Evolutionary conservation across 2,329 filamentous ascomycete species (phyloP), one percentile per base, ranked within the genome.

Genomic region (Plectosphaerella cucumerina): DNA sequence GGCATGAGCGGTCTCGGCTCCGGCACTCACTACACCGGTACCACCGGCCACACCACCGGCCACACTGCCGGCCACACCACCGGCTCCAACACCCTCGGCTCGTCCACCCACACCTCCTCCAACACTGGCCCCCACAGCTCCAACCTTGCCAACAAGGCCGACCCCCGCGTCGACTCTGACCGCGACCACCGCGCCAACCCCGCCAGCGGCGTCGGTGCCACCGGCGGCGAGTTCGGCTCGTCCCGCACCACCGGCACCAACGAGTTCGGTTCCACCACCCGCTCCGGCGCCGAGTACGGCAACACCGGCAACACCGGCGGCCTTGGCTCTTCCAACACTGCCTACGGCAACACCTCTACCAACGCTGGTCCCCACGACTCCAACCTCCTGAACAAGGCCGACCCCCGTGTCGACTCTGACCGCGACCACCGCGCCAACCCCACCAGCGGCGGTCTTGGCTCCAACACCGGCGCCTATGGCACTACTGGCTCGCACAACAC

Each of bases 321-420:
- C 6, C 26, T 31, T 8, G 26, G 26, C 26, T 18, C 45, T 11
- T 45, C 39, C 39, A 49, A 46, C 26, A 49, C 52, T 4, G 50
- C 49, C 18, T 49, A 42, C 37, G 57, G 55, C n/a, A 47, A 48
- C 41, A 51, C 51, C 17, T 37, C 48, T 18, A 51, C 53, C 35
- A 53, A 51, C 18, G 33, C 43, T 31, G 77, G 78, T 0, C 77
- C 78, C 42, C 76, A 82, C 62, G 59, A 58, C 51, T 73, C 70
- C 2, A 69, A 76, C 52, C 10, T 72, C 15, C 57, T 67, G 20
- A 83, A 83, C 70, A 78, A 78, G 59, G 42, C 63, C 3, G 80
- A 83, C 56, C 78, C 78, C 18, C 67, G 76, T n/a, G 69, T 80
- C 48, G 78, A 83, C 60, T 77, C 74, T 4, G 76, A 82, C 58